Evolutionary conservation across 768 basidiomycete species (phyloP).

Genomic region (Serendipita vermifera): DNA sequence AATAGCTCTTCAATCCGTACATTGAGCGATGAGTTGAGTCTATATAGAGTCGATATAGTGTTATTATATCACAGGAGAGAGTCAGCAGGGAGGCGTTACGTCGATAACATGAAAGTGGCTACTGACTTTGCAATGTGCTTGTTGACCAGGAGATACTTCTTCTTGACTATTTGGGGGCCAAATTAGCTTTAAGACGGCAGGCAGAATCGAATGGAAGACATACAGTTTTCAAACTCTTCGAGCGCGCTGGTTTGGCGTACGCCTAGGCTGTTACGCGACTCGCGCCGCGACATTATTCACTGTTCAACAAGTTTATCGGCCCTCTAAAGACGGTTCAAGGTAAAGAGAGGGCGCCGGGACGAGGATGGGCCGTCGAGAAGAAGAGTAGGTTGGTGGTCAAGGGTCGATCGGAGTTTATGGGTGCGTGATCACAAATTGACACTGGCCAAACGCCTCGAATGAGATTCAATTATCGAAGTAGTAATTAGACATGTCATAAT

Average conservation of each 20-base stretch:
- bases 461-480: too few relatives aligned
- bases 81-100: neutral
- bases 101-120: conserved; percentile 16
- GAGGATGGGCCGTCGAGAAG: too few relatives aligned
- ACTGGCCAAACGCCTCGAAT: too few relatives aligned
- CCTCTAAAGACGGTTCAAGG: too few relatives aligned
- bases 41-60: conserved; percentile 24
- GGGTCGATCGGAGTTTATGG: too few relatives aligned
- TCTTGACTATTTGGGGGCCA: conserved; percentile 49
- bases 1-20: conserved; percentile 75
- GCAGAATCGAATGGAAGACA: conserved; percentile 23
- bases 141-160: conserved; percentile 81
- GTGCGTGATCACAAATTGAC: too few relatives aligned
- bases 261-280: conserved; percentile 42
- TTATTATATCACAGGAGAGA: neutral
- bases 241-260: conserved; percentile 60
- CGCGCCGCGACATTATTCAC: conserved; percentile 31
- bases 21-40: conserved; percentile 76
- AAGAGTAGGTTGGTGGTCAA: too few relatives aligned
- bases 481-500: too few relatives aligned
- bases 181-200: neutral
- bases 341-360: too few relatives aligned
- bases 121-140: conserved; percentile 78
- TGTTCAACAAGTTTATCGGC: too few relatives aligned
- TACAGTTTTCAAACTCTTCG: conserved; percentile 75